Conservation (phyloP, 257 asterid species). For the Nicotiana paniculata region DNA sequence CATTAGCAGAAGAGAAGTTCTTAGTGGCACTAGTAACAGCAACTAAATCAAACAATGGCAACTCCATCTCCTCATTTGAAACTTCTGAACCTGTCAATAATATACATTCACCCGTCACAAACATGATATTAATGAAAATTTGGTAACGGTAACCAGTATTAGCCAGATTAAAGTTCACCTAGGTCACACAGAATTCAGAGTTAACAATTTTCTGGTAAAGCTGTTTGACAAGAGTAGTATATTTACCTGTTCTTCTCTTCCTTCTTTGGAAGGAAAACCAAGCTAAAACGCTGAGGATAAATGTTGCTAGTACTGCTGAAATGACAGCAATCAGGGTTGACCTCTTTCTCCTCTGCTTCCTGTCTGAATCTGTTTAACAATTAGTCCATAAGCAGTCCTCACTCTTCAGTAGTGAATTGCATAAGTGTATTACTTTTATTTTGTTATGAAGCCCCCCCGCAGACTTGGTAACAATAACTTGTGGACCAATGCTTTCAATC, state of each 20-base stretch:
- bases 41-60: slow-evolving; percentile 10
- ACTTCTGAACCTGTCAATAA: neutral
- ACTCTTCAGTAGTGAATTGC: neutral
- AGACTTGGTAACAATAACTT: neutral
- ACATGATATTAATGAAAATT: neutral
- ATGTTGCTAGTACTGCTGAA: neutral
- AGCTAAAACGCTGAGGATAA: neutral
- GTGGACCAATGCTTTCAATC: too few species aligned
- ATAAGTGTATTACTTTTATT: neutral
- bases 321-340: neutral
- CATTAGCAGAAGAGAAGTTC: slow-evolving; percentile 9
- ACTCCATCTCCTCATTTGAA: slow-evolving; percentile 4
- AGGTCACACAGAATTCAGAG: neutral
- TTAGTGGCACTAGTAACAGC: neutral
- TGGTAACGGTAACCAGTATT: neutral
- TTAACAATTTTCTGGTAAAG: neutral
- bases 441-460: neutral
- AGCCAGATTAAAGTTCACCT: neutral
- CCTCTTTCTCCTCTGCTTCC: neutral
- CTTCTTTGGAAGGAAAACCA: neutral
- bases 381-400: neutral
- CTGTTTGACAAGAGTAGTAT: neutral
- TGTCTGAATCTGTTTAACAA: neutral
- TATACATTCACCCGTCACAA: neutral
- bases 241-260: neutral